Conservation (phyloP, 129 eudicot species). For the Apium graveolens region DNA sequence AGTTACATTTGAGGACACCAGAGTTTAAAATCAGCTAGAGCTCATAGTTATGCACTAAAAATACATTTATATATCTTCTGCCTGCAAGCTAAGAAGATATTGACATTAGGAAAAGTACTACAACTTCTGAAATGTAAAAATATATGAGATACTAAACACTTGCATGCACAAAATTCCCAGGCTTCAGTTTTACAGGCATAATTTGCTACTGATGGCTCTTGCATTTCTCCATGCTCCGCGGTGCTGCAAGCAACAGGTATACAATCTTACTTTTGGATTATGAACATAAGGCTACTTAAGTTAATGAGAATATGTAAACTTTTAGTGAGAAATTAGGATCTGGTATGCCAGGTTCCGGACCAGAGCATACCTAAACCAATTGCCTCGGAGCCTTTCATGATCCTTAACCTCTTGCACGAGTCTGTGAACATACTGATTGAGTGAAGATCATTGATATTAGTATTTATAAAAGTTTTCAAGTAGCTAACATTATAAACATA, state of each 20-base stretch:
- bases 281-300: not conserved
- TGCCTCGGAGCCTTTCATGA: conserved; percentile 95
- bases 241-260: conserved; percentile 50
- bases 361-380: conserved; percentile 68
- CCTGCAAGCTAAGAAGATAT: conserved; percentile 5
- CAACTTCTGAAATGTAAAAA: not conserved
- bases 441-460: not conserved
- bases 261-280: not conserved
- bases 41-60: not conserved
- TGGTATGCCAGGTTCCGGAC: not conserved
- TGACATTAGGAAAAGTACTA: not conserved
- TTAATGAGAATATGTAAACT: not conserved
- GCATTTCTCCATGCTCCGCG: conserved; percentile 58
- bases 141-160: not conserved
- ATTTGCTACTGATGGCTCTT: conserved; percentile 35
- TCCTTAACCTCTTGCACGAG: conserved; percentile 86
- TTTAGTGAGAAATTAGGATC: not conserved
- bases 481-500: not conserved
- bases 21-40: not conserved
- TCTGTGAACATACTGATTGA: conserved; percentile 74
- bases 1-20: not conserved
- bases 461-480: not conserved
- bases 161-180: not conserved
- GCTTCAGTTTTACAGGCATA: conserved; percentile 9
- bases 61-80: not conserved